Conservation (phyloP, 306 rosid species). For the Vigna unguiculata region DNA sequence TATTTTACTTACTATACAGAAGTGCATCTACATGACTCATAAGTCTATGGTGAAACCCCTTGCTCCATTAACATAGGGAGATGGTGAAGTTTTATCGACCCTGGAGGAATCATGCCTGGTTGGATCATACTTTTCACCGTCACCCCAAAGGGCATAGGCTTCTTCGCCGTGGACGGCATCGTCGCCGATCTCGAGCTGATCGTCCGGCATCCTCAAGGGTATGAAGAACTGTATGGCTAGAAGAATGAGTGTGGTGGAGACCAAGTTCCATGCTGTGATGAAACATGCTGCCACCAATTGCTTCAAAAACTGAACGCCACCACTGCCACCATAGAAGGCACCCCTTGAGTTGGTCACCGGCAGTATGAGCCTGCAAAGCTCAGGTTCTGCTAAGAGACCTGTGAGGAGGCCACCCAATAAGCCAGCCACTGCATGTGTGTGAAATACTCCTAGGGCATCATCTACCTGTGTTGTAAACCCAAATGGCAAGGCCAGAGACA, state of each 20-base stretch:
- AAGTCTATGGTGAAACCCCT: conserved; percentile 33
- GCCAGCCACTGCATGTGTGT: conserved; percentile 43
- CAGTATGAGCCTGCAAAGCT: conserved; percentile 34
- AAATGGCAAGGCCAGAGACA: neutral
- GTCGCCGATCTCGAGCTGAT: conserved; percentile 38
- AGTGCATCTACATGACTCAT: neutral
- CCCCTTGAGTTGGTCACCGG: conserved; percentile 41
- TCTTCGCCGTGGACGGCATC: conserved; percentile 40
- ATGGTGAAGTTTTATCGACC: neutral
- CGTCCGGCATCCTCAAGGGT: conserved; percentile 35
- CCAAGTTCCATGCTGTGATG: conserved; percentile 38
- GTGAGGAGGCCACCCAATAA: conserved; percentile 40
- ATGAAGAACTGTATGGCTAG: conserved; percentile 35
- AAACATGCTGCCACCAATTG: conserved; percentile 32
- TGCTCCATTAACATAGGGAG: conserved; percentile 10
- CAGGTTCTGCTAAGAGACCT: conserved; percentile 42
- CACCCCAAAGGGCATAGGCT: conserved; percentile 45
- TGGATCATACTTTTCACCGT: conserved; percentile 39
- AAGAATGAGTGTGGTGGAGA: conserved; percentile 41
- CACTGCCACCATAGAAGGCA: conserved; percentile 28
- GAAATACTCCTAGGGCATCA: conserved; percentile 42
- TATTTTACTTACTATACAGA: neutral
- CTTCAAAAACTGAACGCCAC: conserved; percentile 30
- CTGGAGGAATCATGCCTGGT: conserved; percentile 29
- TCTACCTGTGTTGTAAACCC: conserved; percentile 27